A percentile compares a stretch with the other conserved stretches of the same genome.
These are phyloP conservation scores for Phytophthora chlamydospora DNA, from an alignment of 352 stramenopile species.

Conservation along the genomic window DNA sequence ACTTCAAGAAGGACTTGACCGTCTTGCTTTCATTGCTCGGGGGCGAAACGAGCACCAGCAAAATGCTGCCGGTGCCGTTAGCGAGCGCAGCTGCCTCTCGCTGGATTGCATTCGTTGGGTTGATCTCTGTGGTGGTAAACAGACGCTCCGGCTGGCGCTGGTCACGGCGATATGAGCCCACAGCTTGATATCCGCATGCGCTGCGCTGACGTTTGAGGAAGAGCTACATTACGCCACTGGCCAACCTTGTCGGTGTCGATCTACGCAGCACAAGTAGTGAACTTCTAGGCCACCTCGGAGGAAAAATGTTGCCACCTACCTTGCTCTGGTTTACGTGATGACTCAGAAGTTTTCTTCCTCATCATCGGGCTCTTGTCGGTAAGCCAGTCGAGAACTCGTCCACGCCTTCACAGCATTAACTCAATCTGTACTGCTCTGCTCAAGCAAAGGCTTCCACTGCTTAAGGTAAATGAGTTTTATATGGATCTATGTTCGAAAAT, in stretches of 20 bases:
- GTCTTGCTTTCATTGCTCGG: neutral
- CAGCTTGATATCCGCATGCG: conserved; percentile 1
- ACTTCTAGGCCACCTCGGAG: too few relatives aligned
- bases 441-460: too few relatives aligned
- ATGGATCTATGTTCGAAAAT: neutral
- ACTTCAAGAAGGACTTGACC: conserved; percentile 2
- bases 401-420: neutral
- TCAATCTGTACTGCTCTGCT: too few relatives aligned
- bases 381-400: too few relatives aligned
- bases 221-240: neutral
- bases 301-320: too few relatives aligned
- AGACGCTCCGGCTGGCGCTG: conserved; percentile 8
- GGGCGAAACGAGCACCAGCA: neutral
- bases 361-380: too few relatives aligned
- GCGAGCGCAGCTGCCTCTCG: conserved; percentile 21
- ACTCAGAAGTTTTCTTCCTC: too few relatives aligned
- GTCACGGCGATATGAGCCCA: conserved; percentile 3
- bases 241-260: too few relatives aligned
- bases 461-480: conserved; percentile 2
- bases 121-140: conserved; percentile 14
- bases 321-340: too few relatives aligned
- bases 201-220: too few relatives aligned
- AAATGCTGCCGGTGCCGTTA: neutral
- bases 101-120: conserved; percentile 20
- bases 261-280: too few relatives aligned